Evolutionary conservation across 192 early-diverging fungal genomes (phyloP).

Genomic region (Coemansia sp.): DNA sequence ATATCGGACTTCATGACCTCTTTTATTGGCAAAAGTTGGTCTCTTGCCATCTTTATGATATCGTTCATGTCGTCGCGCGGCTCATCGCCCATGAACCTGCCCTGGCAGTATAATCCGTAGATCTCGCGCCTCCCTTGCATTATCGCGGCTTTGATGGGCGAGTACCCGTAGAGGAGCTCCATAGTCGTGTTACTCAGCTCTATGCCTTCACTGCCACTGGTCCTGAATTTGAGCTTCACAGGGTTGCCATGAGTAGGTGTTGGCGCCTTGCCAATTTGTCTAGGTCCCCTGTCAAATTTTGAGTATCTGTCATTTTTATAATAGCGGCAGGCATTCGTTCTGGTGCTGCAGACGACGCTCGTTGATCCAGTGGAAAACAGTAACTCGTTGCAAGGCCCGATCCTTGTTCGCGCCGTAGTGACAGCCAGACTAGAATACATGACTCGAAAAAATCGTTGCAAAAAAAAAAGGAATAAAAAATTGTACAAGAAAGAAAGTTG

Average conservation of each 20-base stretch:
- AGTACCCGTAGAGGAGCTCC: constrained; percentile 41
- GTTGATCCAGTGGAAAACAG: background rate
- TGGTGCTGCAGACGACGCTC: background rate
- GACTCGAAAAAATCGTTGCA: background rate
- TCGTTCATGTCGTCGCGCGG: constrained; percentile 7
- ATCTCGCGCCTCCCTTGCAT: constrained; percentile 26
- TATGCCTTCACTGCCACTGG: background rate
- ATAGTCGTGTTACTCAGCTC: background rate
- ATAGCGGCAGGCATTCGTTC: background rate
- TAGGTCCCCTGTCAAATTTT: background rate
- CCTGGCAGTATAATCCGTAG: constrained; percentile 22
- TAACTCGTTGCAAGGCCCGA: background rate
- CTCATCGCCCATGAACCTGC: constrained; percentile 21
- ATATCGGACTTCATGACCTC: background rate
- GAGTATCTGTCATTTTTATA: constrained; percentile 1
- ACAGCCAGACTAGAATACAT: background rate
- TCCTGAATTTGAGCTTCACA: background rate
- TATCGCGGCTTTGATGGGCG: constrained; percentile 31
- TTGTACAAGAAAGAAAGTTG: background rate
- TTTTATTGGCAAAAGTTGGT: constrained; percentile 18
- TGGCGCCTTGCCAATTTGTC: background rate
- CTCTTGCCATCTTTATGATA: constrained; percentile 7
- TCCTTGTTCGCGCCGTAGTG: background rate
- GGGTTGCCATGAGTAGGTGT: background rate
- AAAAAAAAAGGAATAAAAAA: background rate